These are phyloP conservation scores for Rhizopogon vulgaris DNA, from an alignment of 768 basidiomycete genomes.

Conservation along the genomic window DNA sequence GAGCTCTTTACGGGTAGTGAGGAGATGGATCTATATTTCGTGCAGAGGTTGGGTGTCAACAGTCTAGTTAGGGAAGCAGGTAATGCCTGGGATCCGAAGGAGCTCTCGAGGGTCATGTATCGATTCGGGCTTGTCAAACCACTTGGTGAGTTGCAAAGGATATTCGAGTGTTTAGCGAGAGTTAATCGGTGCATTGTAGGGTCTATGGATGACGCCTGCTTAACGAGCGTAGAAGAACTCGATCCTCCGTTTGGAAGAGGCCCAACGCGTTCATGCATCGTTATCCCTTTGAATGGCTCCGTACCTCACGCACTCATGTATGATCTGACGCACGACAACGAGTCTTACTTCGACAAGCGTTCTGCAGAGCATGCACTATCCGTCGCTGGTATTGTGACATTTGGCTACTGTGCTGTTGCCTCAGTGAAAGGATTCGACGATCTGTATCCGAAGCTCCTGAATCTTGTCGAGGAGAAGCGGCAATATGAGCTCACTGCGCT, in stretches of 20 bases:
- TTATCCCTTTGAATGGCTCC: conserved; percentile 81
- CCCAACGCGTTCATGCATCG: conserved; percentile 61
- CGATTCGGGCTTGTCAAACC: conserved; percentile 91
- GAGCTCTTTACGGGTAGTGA: conserved; percentile 96
- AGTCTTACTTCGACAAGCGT: conserved; percentile 83
- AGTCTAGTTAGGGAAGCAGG: conserved; percentile 93
- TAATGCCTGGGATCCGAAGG: conserved; percentile 86
- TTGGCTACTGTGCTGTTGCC: conserved; percentile 82
- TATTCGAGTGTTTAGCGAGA: background rate
- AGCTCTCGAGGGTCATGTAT: conserved; percentile 83
- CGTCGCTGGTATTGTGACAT: conserved; percentile 88
- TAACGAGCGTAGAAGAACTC: conserved; percentile 71
- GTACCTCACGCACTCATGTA: conserved; percentile 90
- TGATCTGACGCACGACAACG: conserved; percentile 97
- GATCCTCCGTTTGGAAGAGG: conserved; percentile 81
- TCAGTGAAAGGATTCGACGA: conserved; percentile 98
- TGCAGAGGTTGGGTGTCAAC: conserved; percentile 88
- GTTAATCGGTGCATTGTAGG: conserved; percentile 34
- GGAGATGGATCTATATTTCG: conserved; percentile 89
- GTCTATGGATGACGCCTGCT: conserved; percentile 89
- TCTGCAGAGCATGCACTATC: conserved; percentile 94
- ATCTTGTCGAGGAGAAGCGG: conserved; percentile 82
- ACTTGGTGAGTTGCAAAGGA: conserved; percentile 49
- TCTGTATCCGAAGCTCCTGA: conserved; percentile 88
- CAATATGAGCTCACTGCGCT: conserved; percentile 66